Conservation (phyloP, 441 rosid species). For the Theobroma grandiflorum region DNA sequence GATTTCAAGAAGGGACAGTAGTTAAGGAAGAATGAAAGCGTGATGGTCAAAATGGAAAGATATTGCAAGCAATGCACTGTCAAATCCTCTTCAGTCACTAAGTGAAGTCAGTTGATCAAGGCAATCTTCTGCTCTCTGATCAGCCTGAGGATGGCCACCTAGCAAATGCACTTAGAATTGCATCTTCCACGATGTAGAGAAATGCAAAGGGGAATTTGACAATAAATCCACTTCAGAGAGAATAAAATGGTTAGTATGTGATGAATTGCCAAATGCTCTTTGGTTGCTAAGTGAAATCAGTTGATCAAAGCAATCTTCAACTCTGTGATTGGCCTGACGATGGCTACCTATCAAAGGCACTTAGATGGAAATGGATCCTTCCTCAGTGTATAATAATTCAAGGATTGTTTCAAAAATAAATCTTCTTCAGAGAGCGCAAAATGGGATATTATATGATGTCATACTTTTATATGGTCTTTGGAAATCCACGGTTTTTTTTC, state of each 20-base stretch:
- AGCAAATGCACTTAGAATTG: background rate
- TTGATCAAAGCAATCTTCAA: conserved; percentile 4
- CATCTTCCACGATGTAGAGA: background rate
- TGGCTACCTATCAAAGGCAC: background rate
- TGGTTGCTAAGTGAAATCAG: background rate
- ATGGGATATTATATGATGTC: background rate
- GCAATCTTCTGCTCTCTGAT: background rate
- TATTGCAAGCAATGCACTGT: background rate
- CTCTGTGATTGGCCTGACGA: background rate
- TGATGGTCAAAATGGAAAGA: background rate
- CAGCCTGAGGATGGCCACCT: background rate
- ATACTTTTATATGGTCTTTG: background rate
- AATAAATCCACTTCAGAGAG: conserved; percentile 5
- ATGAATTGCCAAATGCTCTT: background rate
- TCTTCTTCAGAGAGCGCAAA: background rate
- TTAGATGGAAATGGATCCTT: background rate
- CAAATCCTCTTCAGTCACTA: background rate
- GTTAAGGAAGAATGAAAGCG: background rate
- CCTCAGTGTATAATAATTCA: background rate
- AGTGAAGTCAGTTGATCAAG: background rate
- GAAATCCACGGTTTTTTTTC: background rate
- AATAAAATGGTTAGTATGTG: background rate
- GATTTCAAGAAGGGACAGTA: background rate
- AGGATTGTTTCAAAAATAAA: background rate
- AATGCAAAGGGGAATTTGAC: background rate